Conservation (phyloP, 768 basidiomycete genomes). For the Lactifluus subvellereus region DNA sequence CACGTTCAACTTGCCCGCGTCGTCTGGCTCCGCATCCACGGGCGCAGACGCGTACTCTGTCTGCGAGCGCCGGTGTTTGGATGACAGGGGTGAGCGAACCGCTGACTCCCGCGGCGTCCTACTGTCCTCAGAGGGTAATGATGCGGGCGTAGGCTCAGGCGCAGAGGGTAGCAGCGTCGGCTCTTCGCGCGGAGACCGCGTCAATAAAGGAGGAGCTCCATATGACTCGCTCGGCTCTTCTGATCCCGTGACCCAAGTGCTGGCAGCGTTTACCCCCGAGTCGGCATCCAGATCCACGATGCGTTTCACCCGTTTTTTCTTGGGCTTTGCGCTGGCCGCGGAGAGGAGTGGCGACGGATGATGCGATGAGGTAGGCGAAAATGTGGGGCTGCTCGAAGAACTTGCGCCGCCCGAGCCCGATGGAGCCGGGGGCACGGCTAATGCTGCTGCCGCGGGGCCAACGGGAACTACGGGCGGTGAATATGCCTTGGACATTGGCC, state of each 20-base stretch:
- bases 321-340: conserved; percentile 40
- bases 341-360: conserved; percentile 42
- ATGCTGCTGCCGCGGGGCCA: conserved; percentile 30
- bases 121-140: conserved; percentile 5
- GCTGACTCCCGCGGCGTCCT: background rate
- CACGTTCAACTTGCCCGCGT: conserved; percentile 2
- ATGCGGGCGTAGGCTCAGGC: conserved; percentile 1
- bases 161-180: background rate
- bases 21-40: conserved; percentile 5
- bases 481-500: conserved; percentile 43
- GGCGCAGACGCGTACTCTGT: conserved; percentile 13
- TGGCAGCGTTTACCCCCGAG: conserved; percentile 34
- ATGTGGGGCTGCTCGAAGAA: conserved; percentile 27
- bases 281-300: conserved; percentile 73
- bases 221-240: conserved; percentile 13
- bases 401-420: conserved; percentile 18
- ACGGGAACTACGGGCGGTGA: conserved; percentile 62
- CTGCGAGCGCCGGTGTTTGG: conserved; percentile 23
- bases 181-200: conserved; percentile 10
- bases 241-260: conserved; percentile 25
- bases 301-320: conserved; percentile 57
- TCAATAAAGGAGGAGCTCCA: background rate
- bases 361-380: conserved; percentile 36
- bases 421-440: background rate
- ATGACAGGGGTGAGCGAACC: background rate